Conservation (phyloP, 352 stramenopile species). For the Pythium phragmitis region DNA sequence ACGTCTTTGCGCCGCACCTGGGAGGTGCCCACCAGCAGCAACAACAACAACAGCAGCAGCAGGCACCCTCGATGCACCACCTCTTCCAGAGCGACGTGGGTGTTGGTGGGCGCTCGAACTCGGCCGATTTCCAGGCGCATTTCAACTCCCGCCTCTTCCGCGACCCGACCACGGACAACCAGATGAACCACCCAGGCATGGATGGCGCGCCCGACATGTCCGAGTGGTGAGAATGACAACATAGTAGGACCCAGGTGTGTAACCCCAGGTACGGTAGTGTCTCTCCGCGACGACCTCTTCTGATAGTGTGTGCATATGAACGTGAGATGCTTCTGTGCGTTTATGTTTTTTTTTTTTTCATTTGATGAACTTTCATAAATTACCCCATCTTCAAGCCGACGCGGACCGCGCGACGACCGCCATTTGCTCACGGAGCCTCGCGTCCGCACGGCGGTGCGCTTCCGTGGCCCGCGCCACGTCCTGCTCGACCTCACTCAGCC, state of each 20-base stretch:
- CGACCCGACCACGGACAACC: slow-evolving; percentile 33
- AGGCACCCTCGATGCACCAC: slow-evolving; percentile 36
- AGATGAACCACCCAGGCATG: slow-evolving; percentile 37
- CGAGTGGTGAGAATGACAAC: slow-evolving; percentile 31
- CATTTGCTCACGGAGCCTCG: slow-evolving; percentile 65
- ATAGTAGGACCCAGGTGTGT: not conserved
- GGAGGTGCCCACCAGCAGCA: slow-evolving; percentile 11
- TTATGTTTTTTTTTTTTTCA: not conserved
- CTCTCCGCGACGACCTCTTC: not conserved
- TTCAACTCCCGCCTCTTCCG: slow-evolving; percentile 44
- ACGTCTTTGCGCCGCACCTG: slow-evolving; percentile 17
- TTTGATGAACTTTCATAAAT: slow-evolving; percentile 18
- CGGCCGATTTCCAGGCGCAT: slow-evolving; percentile 43
- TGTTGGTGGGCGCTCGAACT: slow-evolving; percentile 6
- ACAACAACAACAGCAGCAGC: slow-evolving; percentile 34
- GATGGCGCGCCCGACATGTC: slow-evolving; percentile 58
- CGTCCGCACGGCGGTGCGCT: slow-evolving; percentile 51
- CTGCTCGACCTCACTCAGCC: slow-evolving; percentile 51
- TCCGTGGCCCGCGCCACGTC: slow-evolving; percentile 51
- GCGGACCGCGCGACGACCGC: slow-evolving; percentile 51
- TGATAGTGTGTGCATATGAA: slow-evolving; percentile 9
- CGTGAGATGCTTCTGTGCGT: slow-evolving; percentile 2
- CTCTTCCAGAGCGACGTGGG: slow-evolving; percentile 18
- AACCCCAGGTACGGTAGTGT: not conserved
- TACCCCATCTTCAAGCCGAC: slow-evolving; percentile 27